Percentiles rank a stretch among this genome's conserved stretches.
Evolutionary conservation across 108 stramenopile genomes (phyloP).

Genomic region (Mayamaea pseudoterrestris): DNA sequence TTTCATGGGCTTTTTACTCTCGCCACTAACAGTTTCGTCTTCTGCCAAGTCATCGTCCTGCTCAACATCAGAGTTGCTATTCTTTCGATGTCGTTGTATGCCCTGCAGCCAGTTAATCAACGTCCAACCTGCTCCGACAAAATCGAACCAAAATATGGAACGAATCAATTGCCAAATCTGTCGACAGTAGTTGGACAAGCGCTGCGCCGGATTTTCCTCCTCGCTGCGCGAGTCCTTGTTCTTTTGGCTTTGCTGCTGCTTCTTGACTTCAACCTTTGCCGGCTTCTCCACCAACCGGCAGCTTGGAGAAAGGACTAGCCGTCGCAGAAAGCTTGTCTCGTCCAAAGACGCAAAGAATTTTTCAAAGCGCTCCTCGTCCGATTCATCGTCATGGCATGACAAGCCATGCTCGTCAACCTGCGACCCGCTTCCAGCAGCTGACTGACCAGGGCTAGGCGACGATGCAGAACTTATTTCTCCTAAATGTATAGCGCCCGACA

Average conservation of each 20-base stretch:
- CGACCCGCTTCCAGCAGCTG: neutral
- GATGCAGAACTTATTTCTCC: neutral
- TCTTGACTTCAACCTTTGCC: neutral
- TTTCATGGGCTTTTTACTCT: neutral
- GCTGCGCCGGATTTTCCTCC: constrained; percentile 25
- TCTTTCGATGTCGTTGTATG: constrained; percentile 2
- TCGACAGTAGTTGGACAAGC: constrained; percentile 19
- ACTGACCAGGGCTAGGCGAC: neutral
- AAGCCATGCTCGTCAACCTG: neutral
- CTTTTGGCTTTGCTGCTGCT: constrained; percentile 1
- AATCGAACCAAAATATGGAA: constrained; percentile 26
- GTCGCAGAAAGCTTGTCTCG: constrained; percentile 27
- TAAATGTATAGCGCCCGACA: neutral
- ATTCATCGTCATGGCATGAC: neutral
- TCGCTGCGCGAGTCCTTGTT: neutral
- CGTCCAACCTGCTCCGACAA: constrained; percentile 20
- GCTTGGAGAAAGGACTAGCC: constrained; percentile 67
- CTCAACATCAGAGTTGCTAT: neutral
- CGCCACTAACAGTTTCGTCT: neutral
- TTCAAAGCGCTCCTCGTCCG: constrained; percentile 66
- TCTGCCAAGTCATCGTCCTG: neutral
- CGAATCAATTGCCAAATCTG: constrained; percentile 22
- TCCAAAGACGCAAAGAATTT: constrained; percentile 33
- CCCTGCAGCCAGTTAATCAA: constrained; percentile 32
- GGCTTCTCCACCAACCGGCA: constrained; percentile 12